Conservation (phyloP, 2,329 filamentous ascomycete genomes). For the Xylaria sp. region DNA sequence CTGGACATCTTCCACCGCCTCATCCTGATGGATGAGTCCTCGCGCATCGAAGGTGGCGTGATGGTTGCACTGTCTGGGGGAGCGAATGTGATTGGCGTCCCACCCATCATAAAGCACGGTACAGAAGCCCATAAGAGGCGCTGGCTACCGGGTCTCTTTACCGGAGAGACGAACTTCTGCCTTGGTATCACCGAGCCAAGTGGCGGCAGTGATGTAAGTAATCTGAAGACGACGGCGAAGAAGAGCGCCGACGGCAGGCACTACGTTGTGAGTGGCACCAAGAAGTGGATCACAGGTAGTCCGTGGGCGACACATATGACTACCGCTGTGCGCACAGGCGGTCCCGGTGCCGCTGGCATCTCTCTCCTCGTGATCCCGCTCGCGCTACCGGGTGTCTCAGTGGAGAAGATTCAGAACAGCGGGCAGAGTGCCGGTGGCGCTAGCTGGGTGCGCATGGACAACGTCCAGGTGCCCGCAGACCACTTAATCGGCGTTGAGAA, state of each 20-base stretch:
- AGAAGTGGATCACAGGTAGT: constrained; percentile 74
- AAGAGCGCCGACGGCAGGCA: constrained; percentile 55
- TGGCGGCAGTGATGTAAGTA: constrained; percentile 71
- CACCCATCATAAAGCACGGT: constrained; percentile 44
- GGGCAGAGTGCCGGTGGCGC: constrained; percentile 73
- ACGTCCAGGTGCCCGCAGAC: constrained; percentile 62
- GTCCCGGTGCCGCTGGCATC: constrained; percentile 61
- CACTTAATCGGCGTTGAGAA: constrained; percentile 66
- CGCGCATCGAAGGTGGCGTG: constrained; percentile 63
- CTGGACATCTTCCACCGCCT: constrained; percentile 54
- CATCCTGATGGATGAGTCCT: constrained; percentile 52
- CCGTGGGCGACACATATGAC: constrained; percentile 71
- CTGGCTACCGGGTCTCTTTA: constrained; percentile 59
- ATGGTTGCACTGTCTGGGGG: constrained; percentile 65
- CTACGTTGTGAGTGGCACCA: constrained; percentile 71
- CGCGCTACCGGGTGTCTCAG: constrained; percentile 58
- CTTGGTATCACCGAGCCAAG: constrained; percentile 48
- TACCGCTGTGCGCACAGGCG: constrained; percentile 69
- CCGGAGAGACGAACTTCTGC: constrained; percentile 55
- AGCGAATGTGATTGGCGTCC: constrained; percentile 59
- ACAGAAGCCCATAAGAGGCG: constrained; percentile 44
- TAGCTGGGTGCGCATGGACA: constrained; percentile 64
- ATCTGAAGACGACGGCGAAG: constrained; percentile 67
- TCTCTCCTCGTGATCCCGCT: constrained; percentile 67
- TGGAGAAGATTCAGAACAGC: constrained; percentile 68